These are phyloP conservation scores for Stachybotrys chartarum DNA, from an alignment of 2,329 filamentous ascomycete genomes.

Conservation along the genomic window DNA sequence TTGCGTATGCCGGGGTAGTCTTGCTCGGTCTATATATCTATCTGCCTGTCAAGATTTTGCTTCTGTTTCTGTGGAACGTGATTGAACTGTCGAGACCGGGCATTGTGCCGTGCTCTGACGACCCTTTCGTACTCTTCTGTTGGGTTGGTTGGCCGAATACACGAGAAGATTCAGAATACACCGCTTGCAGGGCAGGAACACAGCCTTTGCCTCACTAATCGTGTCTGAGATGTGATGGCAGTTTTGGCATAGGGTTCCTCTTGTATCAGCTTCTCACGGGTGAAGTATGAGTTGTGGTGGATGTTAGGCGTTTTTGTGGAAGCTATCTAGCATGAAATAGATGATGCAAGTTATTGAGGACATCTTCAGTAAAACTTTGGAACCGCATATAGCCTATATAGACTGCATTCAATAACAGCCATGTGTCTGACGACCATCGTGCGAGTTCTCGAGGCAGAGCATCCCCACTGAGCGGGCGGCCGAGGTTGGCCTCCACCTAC, in stretches of 20 bases:
- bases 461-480: neutral
- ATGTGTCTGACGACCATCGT: too few species aligned
- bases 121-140: neutral
- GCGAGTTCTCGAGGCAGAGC: too few species aligned
- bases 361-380: too few species aligned
- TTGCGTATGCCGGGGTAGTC: neutral
- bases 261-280: too few species aligned
- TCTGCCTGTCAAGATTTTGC: neutral
- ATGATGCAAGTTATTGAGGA: too few species aligned
- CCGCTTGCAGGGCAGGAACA: neutral
- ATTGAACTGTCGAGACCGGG: neutral
- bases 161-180: neutral
- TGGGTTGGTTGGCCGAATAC: neutral
- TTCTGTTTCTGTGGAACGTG: neutral
- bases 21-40: neutral
- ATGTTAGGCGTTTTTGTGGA: too few species aligned
- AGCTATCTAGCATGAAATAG: too few species aligned
- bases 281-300: too few species aligned
- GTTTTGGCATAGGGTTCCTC: too few species aligned
- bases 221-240: too few species aligned
- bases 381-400: too few species aligned
- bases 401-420: too few species aligned
- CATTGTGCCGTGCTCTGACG: neutral
- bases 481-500: neutral
- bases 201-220: neutral